Evolutionary conservation across 192 early-diverging fungal species (phyloP), one percentile per base, ranked within the genome.

Genomic region (Rhizophlyctis rosea): DNA sequence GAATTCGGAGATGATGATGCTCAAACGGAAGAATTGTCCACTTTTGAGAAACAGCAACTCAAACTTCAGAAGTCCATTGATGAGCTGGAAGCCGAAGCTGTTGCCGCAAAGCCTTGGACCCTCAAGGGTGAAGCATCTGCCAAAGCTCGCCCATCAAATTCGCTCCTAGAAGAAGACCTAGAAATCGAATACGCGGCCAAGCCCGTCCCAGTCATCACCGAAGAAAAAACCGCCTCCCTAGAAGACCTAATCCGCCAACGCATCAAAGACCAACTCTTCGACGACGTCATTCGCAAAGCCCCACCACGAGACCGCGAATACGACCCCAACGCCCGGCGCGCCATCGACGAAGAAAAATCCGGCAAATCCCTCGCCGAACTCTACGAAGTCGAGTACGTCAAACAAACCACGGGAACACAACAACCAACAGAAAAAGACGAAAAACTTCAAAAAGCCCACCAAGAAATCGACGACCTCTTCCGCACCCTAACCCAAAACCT

Each of bases 241-340:
- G 95, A 96, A 68, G 95, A 97, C 54, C 68, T 96, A 58, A 99
- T 99, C 75, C 91, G 90, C 72, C 84, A 86, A 54, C 89, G 96
- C 29, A 96, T 99, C 70, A 68, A 91, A 34, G 94, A 93, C 56
- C 76, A 77, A 31, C 83, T 88, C 65, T 99, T 88, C 78, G 91
- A 98, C 76, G 95, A 98, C 68, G 96, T 99, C 2, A 90, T 88
- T 34, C 87, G 95, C 57, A 93, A 93, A 73, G 57, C 72, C 2
- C 62, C 72, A 2, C 71, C 76, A 13, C 81, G 85, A 49, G 90
- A 92, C 59, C 84, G 88, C 23, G 77, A 52, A 24, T 85, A 70
- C 56, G 83, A 85, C 57, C 83, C 83, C 36, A 81, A 82, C 69
- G 65, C 79, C 29, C 77, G 86, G 29, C 81, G 91, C 21, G 91